A percentile compares a stretch with the other conserved stretches of the same genome.
Evolutionary conservation across 257 asterid genomes (phyloP).

Genomic region (Orobanche coerulescens): DNA sequence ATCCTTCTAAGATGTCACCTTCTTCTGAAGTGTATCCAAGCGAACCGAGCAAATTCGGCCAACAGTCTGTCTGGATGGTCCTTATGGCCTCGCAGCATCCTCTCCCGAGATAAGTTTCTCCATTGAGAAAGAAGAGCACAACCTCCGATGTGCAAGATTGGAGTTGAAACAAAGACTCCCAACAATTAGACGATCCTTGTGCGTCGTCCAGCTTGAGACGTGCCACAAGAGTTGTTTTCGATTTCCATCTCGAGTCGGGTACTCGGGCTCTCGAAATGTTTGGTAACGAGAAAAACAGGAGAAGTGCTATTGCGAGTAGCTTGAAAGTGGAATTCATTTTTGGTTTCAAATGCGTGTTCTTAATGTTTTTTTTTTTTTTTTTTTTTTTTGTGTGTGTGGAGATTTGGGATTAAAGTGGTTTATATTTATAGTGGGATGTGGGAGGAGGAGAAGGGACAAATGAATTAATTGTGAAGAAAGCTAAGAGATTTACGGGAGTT

Average conservation of each 20-base stretch:
- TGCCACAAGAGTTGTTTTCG: not conserved
- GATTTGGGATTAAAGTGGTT: not conserved
- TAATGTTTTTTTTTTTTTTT: not conserved
- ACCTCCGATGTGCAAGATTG: slow-evolving; percentile 61
- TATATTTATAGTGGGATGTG: slow-evolving; percentile 6
- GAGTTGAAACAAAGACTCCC: slow-evolving; percentile 50
- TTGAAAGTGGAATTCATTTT: slow-evolving; percentile 32
- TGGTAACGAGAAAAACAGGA: slow-evolving; percentile 20
- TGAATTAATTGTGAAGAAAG: slow-evolving; percentile 19
- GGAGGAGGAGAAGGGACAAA: slow-evolving; percentile 15
- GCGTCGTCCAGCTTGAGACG: slow-evolving; percentile 32
- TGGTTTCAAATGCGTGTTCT: too few relatives aligned
- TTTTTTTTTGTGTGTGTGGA: not conserved
- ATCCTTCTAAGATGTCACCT: slow-evolving; percentile 48
- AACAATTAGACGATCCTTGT: slow-evolving; percentile 35
- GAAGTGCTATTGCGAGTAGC: slow-evolving; percentile 18
- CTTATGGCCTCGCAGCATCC: slow-evolving; percentile 54
- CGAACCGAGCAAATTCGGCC: slow-evolving; percentile 59
- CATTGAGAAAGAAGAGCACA: slow-evolving; percentile 54
- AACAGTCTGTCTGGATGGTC: slow-evolving; percentile 50
- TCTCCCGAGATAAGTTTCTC: slow-evolving; percentile 64
- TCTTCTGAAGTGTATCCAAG: slow-evolving; percentile 54
- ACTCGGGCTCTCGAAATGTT: slow-evolving; percentile 20
- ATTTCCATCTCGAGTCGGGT: slow-evolving; percentile 6
- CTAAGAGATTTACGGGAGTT: slow-evolving; percentile 19